A percentile compares a stretch with the other conserved stretches of the same genome.
Evolutionary conservation across 306 rosid genomes (phyloP).

Genomic region (Inga oerstediana): DNA sequence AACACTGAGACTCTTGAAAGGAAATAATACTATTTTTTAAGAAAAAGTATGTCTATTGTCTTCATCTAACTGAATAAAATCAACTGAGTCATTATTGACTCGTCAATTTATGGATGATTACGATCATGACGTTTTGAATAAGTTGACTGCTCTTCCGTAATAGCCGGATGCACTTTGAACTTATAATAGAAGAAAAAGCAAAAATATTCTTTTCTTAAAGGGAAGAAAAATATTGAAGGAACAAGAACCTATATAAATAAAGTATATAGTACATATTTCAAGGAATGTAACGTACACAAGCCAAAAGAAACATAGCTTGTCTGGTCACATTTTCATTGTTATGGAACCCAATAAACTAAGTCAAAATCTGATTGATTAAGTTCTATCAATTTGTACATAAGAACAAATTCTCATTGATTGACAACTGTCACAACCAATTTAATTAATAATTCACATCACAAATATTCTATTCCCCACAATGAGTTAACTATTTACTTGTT

Average conservation of each 20-base stretch:
- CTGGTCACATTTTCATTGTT: background rate
- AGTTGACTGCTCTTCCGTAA: background rate
- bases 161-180: background rate
- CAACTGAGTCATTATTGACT: background rate
- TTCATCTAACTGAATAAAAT: no score
- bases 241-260: no score
- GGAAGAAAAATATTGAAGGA: no score
- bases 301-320: background rate
- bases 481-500: slow-evolving; percentile 31
- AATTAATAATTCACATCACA: background rate
- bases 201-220: no score
- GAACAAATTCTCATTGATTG: slow-evolving; percentile 25
- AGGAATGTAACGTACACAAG: background rate
- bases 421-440: slow-evolving; percentile 7
- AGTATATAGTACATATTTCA: background rate
- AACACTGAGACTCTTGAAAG: no score
- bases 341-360: background rate
- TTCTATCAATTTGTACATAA: background rate
- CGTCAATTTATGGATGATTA: background rate
- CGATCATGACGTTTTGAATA: background rate
- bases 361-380: background rate
- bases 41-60: no score
- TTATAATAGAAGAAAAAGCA: no score
- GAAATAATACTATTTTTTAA: no score
- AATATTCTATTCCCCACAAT: slow-evolving; percentile 39